Conservation (phyloP, 192 early-diverging fungal species). For the Coemansia pectinata region DNA sequence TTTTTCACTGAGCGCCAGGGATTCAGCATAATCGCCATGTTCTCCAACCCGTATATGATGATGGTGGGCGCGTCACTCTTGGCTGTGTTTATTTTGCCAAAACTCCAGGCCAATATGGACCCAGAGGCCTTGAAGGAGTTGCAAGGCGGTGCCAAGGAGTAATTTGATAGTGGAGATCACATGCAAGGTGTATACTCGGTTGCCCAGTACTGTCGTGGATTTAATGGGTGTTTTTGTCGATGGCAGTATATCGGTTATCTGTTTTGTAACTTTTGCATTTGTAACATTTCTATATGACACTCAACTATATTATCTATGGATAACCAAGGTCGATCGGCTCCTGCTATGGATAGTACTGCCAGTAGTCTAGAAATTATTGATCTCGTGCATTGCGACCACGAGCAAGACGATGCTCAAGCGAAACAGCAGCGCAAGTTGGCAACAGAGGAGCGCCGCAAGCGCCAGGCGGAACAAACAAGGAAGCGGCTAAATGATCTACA, state of each 20-base stretch:
- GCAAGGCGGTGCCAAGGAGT: constrained; percentile 23
- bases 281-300: background rate
- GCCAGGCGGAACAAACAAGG: constrained; percentile 46
- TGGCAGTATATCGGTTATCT: background rate
- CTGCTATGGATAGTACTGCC: constrained; percentile 61
- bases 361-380: constrained; percentile 66
- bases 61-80: constrained; percentile 63
- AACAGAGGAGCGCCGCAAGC: constrained; percentile 53
- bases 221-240: background rate
- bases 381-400: constrained; percentile 54
- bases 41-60: constrained; percentile 69
- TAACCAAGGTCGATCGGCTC: background rate
- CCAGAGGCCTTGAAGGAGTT: constrained; percentile 58
- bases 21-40: constrained; percentile 61
- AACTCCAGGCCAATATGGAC: constrained; percentile 63
- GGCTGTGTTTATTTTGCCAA: constrained; percentile 65
- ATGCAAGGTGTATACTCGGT: background rate
- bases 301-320: background rate
- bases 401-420: constrained; percentile 55
- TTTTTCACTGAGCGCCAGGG: constrained; percentile 60
- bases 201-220: background rate
- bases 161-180: background rate
- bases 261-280: constrained; percentile 1
- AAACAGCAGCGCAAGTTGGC: constrained; percentile 59
- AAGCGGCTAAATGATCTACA: constrained; percentile 57